phyloP scores from a whole-genome alignment of 805 yeast genomes.

The Ogataea zsoltii region DNA sequence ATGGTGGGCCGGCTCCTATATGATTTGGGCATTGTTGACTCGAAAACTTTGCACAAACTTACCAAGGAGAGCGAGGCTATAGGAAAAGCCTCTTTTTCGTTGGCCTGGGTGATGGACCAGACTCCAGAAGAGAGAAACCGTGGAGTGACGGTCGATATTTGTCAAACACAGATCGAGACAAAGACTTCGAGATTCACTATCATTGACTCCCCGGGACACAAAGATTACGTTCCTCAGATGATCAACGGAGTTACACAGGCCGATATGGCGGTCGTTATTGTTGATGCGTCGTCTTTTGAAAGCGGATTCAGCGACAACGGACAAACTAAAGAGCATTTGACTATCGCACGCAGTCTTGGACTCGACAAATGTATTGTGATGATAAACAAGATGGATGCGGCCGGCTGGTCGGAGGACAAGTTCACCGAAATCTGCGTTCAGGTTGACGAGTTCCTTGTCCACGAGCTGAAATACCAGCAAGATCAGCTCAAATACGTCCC shows the following conservation, averaged over 20 bases:
- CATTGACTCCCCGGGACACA: constrained; percentile 84
- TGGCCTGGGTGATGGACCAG: constrained; percentile 87
- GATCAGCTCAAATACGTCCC: constrained; percentile 56
- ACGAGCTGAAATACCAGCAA: constrained; percentile 51
- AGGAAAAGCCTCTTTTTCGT: constrained; percentile 78
- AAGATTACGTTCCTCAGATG: constrained; percentile 83
- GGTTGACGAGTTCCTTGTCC: constrained; percentile 49
- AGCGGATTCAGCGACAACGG: constrained; percentile 67
- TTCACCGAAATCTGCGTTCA: constrained; percentile 52
- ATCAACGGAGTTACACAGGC: constrained; percentile 82
- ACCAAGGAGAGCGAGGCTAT: constrained; percentile 62
- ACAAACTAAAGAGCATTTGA: constrained; percentile 77
- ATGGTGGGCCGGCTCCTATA: constrained; percentile 71
- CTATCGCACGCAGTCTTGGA: constrained; percentile 67
- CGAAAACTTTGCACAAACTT: constrained; percentile 60
- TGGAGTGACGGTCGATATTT: constrained; percentile 80
- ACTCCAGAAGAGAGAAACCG: constrained; percentile 71
- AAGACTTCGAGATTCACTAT: constrained; percentile 56
- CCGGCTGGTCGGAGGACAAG: constrained; percentile 54
- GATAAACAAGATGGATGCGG: constrained; percentile 70
- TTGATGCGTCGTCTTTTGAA: constrained; percentile 76
- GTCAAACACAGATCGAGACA: constrained; percentile 68
- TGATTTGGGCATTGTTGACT: constrained; percentile 67
- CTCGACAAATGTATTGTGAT: constrained; percentile 60
- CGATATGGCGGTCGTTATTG: constrained; percentile 69